Base-by-base conservation (phyloP, 768 basidiomycete genomes). In the Boletellus ananiceps region DNA sequence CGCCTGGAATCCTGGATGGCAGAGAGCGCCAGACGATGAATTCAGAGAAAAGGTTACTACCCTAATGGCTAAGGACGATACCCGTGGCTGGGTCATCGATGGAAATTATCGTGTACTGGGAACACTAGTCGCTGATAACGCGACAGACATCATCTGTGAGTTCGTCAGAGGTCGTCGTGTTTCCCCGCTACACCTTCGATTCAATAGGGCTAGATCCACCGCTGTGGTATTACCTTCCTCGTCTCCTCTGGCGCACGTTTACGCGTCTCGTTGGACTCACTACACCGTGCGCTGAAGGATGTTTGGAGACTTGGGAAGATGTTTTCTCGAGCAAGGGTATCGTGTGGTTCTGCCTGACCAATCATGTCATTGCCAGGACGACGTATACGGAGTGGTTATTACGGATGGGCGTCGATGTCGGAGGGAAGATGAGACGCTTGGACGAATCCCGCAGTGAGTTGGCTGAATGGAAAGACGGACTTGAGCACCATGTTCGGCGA, bases 171-270 rank as follows among this genome's bases (percentile, higher is more conserved):
- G 39, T 33, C 18, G 11, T n/a, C 14, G 32, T 34, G 16, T 21
- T 39, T 16, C 7, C 12, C 29, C 19, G 38, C 46, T 18, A 57
- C 40, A 18, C 34, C 23, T 52, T 35, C 16, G 14, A 14, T 27
- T 3, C 8, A 7, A 53, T 33, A 86, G 84, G 85, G 85, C 68
- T 86, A 18, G 83, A 86, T 55, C 83, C 83, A 8, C 85, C 84
- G 12, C 66, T 86, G 31, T 15, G 68, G 8, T 63, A 78, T 9
- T 86, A 86, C 66, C 72, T 86, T 46, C 81, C 84, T 18, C 80
- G 84, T 14, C 56, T 84, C 21, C 58, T 77, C 50, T 54, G 69
- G 46, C 72, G 84, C 40, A 85, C 83, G 1, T 57, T 82, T n/a
- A 58, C 69, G 50, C 74, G 81, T 18, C 29, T 63, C 21, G 49